These are phyloP conservation scores for Volvox reticuliferus DNA, from an alignment of 139 green algal genomes.

Conservation along the genomic window DNA sequence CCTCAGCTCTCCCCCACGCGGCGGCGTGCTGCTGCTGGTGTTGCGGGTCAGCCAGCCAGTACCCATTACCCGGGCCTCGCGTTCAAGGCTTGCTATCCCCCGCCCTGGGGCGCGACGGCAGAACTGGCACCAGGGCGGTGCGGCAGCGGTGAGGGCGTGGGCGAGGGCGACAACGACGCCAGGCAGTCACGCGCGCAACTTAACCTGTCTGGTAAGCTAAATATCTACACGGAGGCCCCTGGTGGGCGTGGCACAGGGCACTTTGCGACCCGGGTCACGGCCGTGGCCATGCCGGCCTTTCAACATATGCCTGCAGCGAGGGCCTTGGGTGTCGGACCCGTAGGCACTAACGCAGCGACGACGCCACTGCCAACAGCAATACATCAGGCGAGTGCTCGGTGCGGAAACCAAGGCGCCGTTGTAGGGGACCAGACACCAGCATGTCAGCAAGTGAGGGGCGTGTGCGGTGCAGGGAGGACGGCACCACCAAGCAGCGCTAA, in stretches of 20 bases:
- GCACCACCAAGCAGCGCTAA: conserved; percentile 18
- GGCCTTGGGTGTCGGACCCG: background rate
- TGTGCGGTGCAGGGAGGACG: background rate
- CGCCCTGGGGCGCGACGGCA: background rate
- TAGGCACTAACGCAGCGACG: background rate
- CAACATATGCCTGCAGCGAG: background rate
- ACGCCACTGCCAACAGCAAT: too few relatives aligned
- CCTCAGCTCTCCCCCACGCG: background rate
- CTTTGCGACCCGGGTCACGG: background rate
- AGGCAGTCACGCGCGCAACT: background rate
- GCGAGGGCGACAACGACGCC: background rate
- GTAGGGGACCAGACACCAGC: background rate
- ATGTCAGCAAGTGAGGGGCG: background rate
- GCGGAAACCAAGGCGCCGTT: background rate
- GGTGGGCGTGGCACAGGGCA: background rate
- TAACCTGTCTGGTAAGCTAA: background rate
- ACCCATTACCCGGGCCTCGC: conserved; percentile 6
- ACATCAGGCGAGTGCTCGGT: too few relatives aligned
- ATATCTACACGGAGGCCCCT: background rate
- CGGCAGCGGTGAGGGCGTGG: background rate
- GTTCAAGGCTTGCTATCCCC: background rate
- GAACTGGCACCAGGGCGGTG: background rate
- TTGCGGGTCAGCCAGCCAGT: background rate
- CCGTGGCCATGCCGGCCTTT: conserved; percentile 3
- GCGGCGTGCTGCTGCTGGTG: background rate